Evolutionary conservation across 495 filamentous ascomycete genomes (phyloP).

Genomic region (Podospora australis): DNA sequence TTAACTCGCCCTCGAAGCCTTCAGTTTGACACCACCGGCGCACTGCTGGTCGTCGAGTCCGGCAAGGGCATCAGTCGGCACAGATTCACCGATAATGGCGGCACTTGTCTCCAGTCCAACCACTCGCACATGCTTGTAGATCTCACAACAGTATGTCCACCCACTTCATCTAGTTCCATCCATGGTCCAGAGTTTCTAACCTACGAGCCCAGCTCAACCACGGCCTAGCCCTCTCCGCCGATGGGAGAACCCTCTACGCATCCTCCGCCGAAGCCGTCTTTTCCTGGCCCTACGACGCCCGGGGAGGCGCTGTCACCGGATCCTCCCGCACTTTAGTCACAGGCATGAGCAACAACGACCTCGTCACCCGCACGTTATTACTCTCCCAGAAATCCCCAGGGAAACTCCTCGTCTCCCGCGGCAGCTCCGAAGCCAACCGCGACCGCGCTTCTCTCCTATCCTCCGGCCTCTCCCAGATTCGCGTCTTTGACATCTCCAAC

Average conservation of each 20-base stretch:
- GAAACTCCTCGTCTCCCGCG: slow-evolving; percentile 50
- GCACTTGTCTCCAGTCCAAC: slow-evolving; percentile 41
- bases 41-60: slow-evolving; percentile 51
- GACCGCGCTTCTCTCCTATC: slow-evolving; percentile 32
- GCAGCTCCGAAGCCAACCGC: slow-evolving; percentile 50
- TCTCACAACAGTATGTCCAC: slow-evolving; percentile 30
- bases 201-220: slow-evolving; percentile 47
- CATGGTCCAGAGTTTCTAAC: neutral
- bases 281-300: slow-evolving; percentile 52
- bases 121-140: slow-evolving; percentile 34
- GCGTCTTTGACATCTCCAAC: slow-evolving; percentile 50
- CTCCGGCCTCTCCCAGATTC: slow-evolving; percentile 52
- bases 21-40: slow-evolving; percentile 49
- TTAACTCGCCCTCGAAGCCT: slow-evolving; percentile 52
- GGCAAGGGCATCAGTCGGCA: slow-evolving; percentile 46
- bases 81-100: slow-evolving; percentile 42
- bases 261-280: slow-evolving; percentile 49
- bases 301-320: slow-evolving; percentile 30
- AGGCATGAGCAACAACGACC: slow-evolving; percentile 53
- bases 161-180: neutral
- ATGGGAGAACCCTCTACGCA: slow-evolving; percentile 57
- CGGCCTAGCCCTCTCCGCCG: slow-evolving; percentile 52
- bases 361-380: slow-evolving; percentile 55
- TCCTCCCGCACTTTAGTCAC: slow-evolving; percentile 41
- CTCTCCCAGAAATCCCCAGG: slow-evolving; percentile 34